Conservation (phyloP, 805 yeast species). For the Saccharomycopsis synnaedendra region DNA sequence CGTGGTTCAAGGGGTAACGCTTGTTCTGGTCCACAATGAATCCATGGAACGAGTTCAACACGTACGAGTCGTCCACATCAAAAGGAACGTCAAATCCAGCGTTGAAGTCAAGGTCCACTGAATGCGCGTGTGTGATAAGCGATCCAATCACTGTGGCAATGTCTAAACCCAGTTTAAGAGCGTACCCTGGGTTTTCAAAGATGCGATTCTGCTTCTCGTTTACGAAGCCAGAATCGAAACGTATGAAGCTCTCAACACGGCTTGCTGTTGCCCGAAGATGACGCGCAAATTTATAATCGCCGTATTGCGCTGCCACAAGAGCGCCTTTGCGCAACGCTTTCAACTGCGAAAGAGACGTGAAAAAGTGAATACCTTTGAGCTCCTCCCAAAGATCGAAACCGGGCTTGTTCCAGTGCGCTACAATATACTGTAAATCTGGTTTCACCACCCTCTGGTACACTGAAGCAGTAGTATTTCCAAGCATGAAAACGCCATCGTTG, state of each 20-base stretch:
- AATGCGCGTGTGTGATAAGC: slow-evolving; percentile 31
- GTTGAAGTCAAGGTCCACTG: slow-evolving; percentile 30
- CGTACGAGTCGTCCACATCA: slow-evolving; percentile 43
- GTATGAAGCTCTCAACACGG: slow-evolving; percentile 7
- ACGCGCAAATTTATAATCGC: slow-evolving; percentile 18
- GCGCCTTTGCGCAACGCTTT: slow-evolving; percentile 45
- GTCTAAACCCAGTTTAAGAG: slow-evolving; percentile 59
- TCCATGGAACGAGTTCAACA: slow-evolving; percentile 52
- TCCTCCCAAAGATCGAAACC: slow-evolving; percentile 81
- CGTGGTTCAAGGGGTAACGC: slow-evolving; percentile 68
- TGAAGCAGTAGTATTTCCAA: slow-evolving; percentile 16
- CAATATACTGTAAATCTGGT: slow-evolving; percentile 50
- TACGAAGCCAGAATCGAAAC: slow-evolving; percentile 4
- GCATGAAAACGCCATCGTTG: slow-evolving; percentile 20
- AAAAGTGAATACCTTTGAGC: slow-evolving; percentile 48
- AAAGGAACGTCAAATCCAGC: slow-evolving; percentile 42
- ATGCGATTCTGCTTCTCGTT: slow-evolving; percentile 8
- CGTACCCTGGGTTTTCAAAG: slow-evolving; percentile 12
- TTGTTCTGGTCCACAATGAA: slow-evolving; percentile 58
- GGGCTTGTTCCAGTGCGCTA: slow-evolving; percentile 36
- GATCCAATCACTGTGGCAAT: slow-evolving; percentile 50
- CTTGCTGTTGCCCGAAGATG: not conserved
- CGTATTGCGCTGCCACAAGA: slow-evolving; percentile 20
- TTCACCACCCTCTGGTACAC: slow-evolving; percentile 37
- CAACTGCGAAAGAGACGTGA: slow-evolving; percentile 53